These are phyloP conservation scores for Caryopteris hybrid DNA, from an alignment of 305 asterid species.

Conservation along the genomic window DNA sequence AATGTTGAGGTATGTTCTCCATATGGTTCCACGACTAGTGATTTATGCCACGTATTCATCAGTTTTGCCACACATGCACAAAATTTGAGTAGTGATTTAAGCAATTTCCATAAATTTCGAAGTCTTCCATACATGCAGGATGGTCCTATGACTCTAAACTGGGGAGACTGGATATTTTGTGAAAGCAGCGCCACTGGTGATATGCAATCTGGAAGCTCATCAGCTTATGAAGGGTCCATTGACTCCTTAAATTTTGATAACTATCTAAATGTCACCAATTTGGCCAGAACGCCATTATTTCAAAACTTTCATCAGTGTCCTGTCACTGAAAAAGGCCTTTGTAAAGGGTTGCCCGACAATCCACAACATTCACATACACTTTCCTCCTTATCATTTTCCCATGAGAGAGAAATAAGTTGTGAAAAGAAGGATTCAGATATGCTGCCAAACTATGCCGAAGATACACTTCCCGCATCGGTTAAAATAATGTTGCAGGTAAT, in stretches of 20 bases:
- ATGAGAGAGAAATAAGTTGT: constrained; percentile 17
- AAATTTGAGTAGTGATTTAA: not conserved
- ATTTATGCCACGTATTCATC: constrained; percentile 14
- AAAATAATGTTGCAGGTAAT: constrained; percentile 29
- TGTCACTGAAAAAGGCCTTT: constrained; percentile 29
- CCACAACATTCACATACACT: constrained; percentile 20
- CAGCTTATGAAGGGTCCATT: constrained; percentile 46
- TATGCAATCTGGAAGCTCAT: constrained; percentile 37
- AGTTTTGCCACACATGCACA: not conserved
- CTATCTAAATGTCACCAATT: constrained; percentile 27
- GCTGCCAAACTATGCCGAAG: constrained; percentile 29
- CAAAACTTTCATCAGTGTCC: constrained; percentile 27
- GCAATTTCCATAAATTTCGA: constrained; percentile 1
- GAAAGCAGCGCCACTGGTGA: constrained; percentile 37
- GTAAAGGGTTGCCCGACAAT: constrained; percentile 11
- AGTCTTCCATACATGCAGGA: constrained; percentile 49
- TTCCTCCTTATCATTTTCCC: constrained; percentile 26
- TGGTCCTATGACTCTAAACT: constrained; percentile 41
- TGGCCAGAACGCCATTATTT: constrained; percentile 27
- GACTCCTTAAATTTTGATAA: constrained; percentile 64
- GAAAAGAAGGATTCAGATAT: constrained; percentile 24
- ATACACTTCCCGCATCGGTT: constrained; percentile 20
- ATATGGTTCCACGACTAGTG: constrained; percentile 16
- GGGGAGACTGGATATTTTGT: constrained; percentile 75
- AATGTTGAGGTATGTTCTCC: constrained; percentile 50